Evolutionary conservation across 2,329 filamentous ascomycete species (phyloP), one percentile per base, ranked within the genome.

Genomic region (Simplicillium sp.): DNA sequence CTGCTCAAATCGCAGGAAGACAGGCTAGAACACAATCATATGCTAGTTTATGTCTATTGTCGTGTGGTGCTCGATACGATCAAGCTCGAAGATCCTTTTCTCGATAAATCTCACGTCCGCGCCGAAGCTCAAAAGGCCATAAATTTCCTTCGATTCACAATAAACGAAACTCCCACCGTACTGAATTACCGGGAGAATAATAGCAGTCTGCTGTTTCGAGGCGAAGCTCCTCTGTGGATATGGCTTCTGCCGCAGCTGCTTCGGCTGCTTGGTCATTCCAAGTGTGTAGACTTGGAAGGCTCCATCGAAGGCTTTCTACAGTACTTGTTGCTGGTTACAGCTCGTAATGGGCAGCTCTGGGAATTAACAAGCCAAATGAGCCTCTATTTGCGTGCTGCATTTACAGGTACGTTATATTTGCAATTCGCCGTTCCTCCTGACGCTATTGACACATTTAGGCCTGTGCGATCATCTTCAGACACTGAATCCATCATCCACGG

Each of bases 21-120:
- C 35, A 80, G 84, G 48, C 63, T 84, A 35, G 74, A 81, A 38
- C 81, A 94, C 56, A 90, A 94, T 50, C 83, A 88, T 52, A 84
- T 88, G 61, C 74, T 96, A 38, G 81, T 95, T 39, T 88, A 85
- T 54, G 84, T 95, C 46, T 84, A 92, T 50, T 73, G 83, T 38
- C 82, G 85, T 54, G 84, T 87, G 43, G 84, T 87, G 16, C 68
- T 96, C 11, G 84, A 88, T 49, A 72, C 71, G 35, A 69, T 85
- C 36, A 71, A 73, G 48, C 71, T 76, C 54, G 77, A 87, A 51
- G 77, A 88, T 50, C 80, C 78, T 3, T 84, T 88, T 55, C 70
- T 77, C 44, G 66, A 77, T 47, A 64, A 60, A 39, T 67, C 70
- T 29, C 64, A 75, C 42, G 61, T 80, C 34, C 64, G 73, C 20